Base-by-base conservation (phyloP, 176 grass and related monocot species). In the Aechmea fasciata region DNA sequence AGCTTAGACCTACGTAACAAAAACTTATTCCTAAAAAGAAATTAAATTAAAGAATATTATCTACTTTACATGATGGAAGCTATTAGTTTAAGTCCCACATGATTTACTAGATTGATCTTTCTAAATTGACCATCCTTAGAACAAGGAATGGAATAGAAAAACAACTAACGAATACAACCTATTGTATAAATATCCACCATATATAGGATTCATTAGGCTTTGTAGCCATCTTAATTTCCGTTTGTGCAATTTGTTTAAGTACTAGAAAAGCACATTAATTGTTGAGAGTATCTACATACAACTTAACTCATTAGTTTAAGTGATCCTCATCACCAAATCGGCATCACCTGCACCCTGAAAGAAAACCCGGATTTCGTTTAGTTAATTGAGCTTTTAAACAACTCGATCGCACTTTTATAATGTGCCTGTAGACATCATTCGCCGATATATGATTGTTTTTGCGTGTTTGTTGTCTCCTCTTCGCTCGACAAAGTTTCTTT, bases 41-140 rank as follows among this genome's bases (percentile, higher is more conserved):
- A 59, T n/a, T n/a, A n/a, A 1, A 6, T 59, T 59, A 59, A 59
- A 59, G 54, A 8, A 18, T 18, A 59, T 59, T 18, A 20, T 59
- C n/a, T 17, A 59, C 54, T 59, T 59, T 59, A 10, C 54, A 59
- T 59, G 20, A 20, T 59, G 54, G 54, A 20, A n/a, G 54, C n/a
- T 18, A 59, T 59, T 59, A 59, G 54, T 59, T 59, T 14, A 59
- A 59, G 54, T 18, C 15, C 54, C 54, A 59, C 54, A 17, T 17
- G 54, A 17, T 59, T 59, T 59, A 59, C 54, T 57, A 19, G 55
- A 61, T 61, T 61, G 55, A 61, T 61, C 55, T 61, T 61, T 61
- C 20, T 61, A 19, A 59, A 22, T 61, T 3, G 55, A 61, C 55
- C 55, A 61, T 2, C 55, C 20, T 18, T 22, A 61, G 55, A 61